A percentile compares a stretch with the other conserved stretches of the same genome.
Conservation (phyloP, 495 filamentous ascomycete genomes). For the Collariella sp. region DNA sequence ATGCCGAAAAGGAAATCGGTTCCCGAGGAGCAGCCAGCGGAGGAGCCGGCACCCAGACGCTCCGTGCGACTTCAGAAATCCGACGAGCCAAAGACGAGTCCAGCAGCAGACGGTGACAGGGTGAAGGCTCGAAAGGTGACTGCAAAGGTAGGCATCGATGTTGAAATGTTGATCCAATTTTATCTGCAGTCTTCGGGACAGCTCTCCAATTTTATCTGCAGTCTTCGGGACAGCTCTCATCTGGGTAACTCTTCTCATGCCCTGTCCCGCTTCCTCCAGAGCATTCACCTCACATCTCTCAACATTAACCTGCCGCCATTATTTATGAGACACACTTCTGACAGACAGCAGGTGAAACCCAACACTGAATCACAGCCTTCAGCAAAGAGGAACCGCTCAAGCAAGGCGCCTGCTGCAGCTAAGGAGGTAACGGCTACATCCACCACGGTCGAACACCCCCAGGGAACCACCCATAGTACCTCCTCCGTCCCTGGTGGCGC, state of each 20-base stretch:
- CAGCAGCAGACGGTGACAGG: neutral
- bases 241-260: too few species aligned
- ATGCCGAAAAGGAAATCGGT: slow-evolving; percentile 38
- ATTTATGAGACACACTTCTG: neutral
- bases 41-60: slow-evolving; percentile 13
- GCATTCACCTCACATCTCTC: too few species aligned
- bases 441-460: neutral
- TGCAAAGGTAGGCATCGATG: too few species aligned
- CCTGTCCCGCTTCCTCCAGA: too few species aligned
- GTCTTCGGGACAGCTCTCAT: too few species aligned
- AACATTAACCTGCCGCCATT: neutral
- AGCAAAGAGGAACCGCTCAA: slow-evolving; percentile 1
- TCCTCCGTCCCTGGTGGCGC: neutral
- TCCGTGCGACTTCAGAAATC: slow-evolving; percentile 12
- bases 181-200: too few species aligned
- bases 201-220: too few species aligned
- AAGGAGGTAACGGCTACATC: neutral
- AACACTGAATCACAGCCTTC: slow-evolving; percentile 1
- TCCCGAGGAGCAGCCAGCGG: slow-evolving; percentile 1
- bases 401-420: neutral
- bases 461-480: too few species aligned
- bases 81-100: neutral
- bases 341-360: neutral
- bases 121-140: neutral
- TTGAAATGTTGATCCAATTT: too few species aligned